These are phyloP conservation scores for Kurtzmaniella cleridarum DNA, from an alignment of 805 yeast genomes.

Conservation along the genomic window DNA sequence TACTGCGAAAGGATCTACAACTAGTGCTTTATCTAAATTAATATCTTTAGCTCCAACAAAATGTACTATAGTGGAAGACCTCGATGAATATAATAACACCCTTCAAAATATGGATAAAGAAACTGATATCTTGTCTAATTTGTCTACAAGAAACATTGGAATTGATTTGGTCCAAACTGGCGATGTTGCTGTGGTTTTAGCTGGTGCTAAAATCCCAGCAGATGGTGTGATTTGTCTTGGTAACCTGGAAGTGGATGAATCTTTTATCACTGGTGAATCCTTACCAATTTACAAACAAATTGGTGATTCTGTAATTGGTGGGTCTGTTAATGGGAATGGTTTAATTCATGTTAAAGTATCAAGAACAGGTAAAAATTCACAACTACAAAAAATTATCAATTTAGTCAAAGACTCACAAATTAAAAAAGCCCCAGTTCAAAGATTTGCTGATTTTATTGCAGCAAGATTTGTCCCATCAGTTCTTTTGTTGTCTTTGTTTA, in stretches of 20 bases:
- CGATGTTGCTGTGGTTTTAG: constrained; percentile 73
- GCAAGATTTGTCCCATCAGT: constrained; percentile 81
- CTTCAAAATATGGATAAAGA: constrained; percentile 7
- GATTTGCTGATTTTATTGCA: constrained; percentile 80
- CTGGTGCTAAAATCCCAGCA: constrained; percentile 88
- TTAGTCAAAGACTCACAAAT: constrained; percentile 88
- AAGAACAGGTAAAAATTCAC: constrained; percentile 76
- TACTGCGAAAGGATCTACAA: constrained; percentile 89
- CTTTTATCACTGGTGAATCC: constrained; percentile 89
- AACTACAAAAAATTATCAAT: constrained; percentile 78
- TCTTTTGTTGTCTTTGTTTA: constrained; percentile 51
- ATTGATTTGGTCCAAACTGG: constrained; percentile 72
- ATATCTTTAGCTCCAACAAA: constrained; percentile 75
- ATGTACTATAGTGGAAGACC: constrained; percentile 57
- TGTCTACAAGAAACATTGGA: constrained; percentile 47
- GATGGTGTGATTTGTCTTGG: constrained; percentile 84
- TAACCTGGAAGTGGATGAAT: constrained; percentile 79
- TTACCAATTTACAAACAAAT: constrained; percentile 58
- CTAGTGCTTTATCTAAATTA: constrained; percentile 77
- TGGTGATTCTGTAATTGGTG: constrained; percentile 76
- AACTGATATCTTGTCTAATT: constrained; percentile 12
- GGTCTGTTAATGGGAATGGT: constrained; percentile 82
- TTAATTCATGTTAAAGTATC: constrained; percentile 63
- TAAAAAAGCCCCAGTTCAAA: constrained; percentile 83
- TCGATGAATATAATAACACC: constrained; percentile 16